phyloP scores from a whole-genome alignment of 257 asterid genomes.

The Gentiana straminea region DNA sequence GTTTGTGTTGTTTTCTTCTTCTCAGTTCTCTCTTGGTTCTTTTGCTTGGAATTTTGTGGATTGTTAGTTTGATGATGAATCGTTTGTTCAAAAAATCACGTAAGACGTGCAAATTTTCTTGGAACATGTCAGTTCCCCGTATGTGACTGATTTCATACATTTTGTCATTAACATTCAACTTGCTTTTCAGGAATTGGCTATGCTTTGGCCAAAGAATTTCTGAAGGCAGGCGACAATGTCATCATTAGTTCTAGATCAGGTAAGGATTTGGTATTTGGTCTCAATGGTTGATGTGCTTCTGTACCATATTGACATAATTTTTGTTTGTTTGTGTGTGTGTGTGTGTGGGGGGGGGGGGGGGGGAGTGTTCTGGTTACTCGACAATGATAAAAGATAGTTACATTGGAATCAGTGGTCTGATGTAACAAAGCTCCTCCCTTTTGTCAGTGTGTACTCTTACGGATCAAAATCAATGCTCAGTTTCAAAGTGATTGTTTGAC shows the following conservation, averaged over 20 bases:
- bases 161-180: conserved; percentile 1
- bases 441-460: too few species aligned
- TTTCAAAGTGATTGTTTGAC: not conserved
- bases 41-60: too few species aligned
- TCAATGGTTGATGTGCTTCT: too few species aligned
- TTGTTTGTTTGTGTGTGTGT: too few species aligned
- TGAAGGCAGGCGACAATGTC: conserved; percentile 85
- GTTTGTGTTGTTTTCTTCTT: too few species aligned
- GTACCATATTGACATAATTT: too few species aligned
- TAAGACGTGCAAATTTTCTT: not conserved
- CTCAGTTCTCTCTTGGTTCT: too few species aligned
- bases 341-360: too few species aligned
- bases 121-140: not conserved
- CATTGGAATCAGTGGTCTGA: not conserved
- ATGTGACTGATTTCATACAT: not conserved
- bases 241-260: conserved; percentile 91
- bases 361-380: too few species aligned
- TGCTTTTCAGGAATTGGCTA: conserved; percentile 71
- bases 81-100: not conserved
- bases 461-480: not conserved
- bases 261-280: conserved; percentile 8
- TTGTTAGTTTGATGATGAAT: not conserved
- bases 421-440: not conserved
- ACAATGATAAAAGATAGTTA: too few species aligned
- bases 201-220: conserved; percentile 87